These are phyloP conservation scores for Afroboletus lepidellus DNA, from an alignment of 1,284 basidiomycete species.

Conservation along the genomic window DNA sequence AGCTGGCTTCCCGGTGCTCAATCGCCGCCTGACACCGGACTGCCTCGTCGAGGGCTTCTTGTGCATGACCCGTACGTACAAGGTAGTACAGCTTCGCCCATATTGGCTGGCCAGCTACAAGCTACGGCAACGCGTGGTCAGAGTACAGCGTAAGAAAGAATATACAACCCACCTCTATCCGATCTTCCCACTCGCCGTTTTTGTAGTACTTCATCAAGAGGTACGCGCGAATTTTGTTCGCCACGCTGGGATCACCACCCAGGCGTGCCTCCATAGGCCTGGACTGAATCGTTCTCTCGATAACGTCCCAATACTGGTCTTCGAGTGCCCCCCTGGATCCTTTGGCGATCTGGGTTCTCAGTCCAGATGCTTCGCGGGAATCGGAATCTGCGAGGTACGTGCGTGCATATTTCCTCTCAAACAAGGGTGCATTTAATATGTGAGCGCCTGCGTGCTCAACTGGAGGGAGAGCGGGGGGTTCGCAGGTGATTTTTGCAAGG, in stretches of 20 bases:
- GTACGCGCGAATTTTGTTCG: slow-evolving; percentile 89
- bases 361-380: slow-evolving; percentile 57
- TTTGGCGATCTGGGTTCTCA: slow-evolving; percentile 69
- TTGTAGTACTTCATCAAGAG: slow-evolving; percentile 78
- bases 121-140: slow-evolving; percentile 39
- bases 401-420: slow-evolving; percentile 72
- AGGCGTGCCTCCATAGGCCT: slow-evolving; percentile 84
- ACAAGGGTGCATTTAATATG: slow-evolving; percentile 69
- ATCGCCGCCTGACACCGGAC: slow-evolving; percentile 72
- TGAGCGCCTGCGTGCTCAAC: slow-evolving; percentile 75
- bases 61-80: slow-evolving; percentile 79
- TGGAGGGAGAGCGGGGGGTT: slow-evolving; percentile 67
- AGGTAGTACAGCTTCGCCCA: slow-evolving; percentile 95
- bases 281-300: slow-evolving; percentile 84
- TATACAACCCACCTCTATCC: slow-evolving; percentile 65
- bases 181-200: slow-evolving; percentile 81
- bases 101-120: slow-evolving; percentile 81
- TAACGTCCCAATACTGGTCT: slow-evolving; percentile 81
- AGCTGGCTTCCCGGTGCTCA: slow-evolving; percentile 79
- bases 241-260: slow-evolving; percentile 88
- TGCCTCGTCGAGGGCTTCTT: slow-evolving; percentile 81
- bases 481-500: slow-evolving; percentile 66
- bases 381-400: slow-evolving; percentile 71
- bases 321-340: slow-evolving; percentile 78
- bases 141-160: not conserved